Percentiles rank a stretch among this genome's conserved stretches.
phyloP scores from a whole-genome alignment of 192 early-diverging fungal species.

The Haplosporangium gracile region DNA sequence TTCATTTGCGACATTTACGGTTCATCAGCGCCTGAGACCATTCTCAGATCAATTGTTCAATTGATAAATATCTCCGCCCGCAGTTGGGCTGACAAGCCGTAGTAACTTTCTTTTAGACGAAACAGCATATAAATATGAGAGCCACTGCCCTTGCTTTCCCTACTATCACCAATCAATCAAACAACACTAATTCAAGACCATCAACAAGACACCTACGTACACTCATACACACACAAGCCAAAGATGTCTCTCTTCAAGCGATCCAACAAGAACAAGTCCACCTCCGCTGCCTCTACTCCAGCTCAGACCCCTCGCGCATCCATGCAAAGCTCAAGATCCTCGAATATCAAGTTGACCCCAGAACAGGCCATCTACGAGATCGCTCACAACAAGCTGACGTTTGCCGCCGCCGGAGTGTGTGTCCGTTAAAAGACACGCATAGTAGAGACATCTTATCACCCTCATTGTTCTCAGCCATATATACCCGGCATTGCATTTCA shows the following conservation, averaged over 20 bases:
- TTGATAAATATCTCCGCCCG: no score
- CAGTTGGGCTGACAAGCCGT: no score
- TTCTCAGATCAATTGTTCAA: not conserved
- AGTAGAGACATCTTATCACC: not conserved
- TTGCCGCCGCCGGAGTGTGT: not conserved
- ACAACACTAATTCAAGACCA: not conserved
- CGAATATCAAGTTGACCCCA: not conserved
- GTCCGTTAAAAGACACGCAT: not conserved
- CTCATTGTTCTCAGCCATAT: not conserved
- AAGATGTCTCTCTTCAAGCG: conserved; percentile 30
- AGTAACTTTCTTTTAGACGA: no score
- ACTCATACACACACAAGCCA: not conserved
- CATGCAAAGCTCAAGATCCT: not conserved
- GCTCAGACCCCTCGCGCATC: conserved; percentile 16
- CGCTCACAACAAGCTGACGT: not conserved
- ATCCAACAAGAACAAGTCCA: conserved; percentile 29
- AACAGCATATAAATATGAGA: not conserved
- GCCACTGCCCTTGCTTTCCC: no score
- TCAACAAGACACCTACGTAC: not conserved
- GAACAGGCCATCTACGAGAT: conserved; percentile 1
- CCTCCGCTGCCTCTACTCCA: conserved; percentile 17
- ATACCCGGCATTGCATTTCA: not conserved
- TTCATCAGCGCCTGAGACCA: not conserved
- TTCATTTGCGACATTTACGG: not conserved
- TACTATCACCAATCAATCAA: not conserved